These are phyloP conservation scores for Paramecium sexaurelia DNA, from an alignment of 73 alveolate genomes.

Conservation along the genomic window DNA sequence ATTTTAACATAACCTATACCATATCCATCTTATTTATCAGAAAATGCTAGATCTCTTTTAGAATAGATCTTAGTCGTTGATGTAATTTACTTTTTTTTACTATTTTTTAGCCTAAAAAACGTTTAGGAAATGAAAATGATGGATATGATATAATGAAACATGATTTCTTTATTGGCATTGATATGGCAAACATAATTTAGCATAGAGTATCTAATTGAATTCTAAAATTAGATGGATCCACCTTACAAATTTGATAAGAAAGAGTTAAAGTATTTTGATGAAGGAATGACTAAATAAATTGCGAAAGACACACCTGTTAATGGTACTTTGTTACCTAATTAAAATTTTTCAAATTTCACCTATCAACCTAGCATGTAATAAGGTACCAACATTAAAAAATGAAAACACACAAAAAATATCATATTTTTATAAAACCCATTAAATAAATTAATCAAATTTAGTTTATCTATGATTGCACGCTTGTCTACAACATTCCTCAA, in stretches of 20 bases:
- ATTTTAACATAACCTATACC: conserved; percentile 57
- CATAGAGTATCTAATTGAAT: conserved; percentile 65
- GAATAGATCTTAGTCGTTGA: conserved; percentile 31
- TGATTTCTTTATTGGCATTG: conserved; percentile 67
- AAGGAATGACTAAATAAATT: conserved; percentile 23
- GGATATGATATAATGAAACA: conserved; percentile 66
- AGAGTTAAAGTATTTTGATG: conserved; percentile 41
- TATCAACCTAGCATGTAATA: conserved; percentile 38
- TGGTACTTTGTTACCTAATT: conserved; percentile 44
- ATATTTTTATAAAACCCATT: not conserved
- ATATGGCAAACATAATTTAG: conserved; percentile 62
- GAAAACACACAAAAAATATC: not conserved
- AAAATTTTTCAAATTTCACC: conserved; percentile 39
- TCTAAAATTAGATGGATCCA: not conserved
- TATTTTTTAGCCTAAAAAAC: conserved; percentile 35
- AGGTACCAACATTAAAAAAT: not conserved
- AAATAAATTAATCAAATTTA: conserved; percentile 19
- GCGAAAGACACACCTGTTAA: conserved; percentile 56
- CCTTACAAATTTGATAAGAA: conserved; percentile 61
- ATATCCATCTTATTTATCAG: conserved; percentile 48
- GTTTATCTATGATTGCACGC: not conserved
- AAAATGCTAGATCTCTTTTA: conserved; percentile 29
- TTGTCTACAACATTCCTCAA: not conserved
- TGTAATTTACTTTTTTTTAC: conserved; percentile 16
- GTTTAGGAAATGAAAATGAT: conserved; percentile 71